Evolutionary conservation across 495 filamentous ascomycete genomes (phyloP).

Genomic region (Trichoderma virens): DNA sequence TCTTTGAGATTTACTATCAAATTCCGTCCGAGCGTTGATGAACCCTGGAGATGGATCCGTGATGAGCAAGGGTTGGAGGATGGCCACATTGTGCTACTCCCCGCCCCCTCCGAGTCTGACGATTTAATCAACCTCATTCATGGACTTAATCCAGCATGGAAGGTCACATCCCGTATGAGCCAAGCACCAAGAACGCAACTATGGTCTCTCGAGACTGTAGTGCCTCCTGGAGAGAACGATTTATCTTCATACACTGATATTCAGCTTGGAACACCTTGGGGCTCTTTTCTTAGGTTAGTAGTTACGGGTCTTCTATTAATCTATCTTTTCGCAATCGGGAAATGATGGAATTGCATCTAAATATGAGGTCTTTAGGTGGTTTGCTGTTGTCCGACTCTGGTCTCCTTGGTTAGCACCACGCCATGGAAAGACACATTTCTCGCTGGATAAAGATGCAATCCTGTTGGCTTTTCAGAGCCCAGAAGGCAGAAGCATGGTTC

Average conservation of each 20-base stretch:
- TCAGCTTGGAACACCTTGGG: constrained; percentile 57
- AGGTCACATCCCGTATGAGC: constrained; percentile 47
- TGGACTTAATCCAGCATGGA: constrained; percentile 48
- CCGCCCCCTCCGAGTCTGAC: constrained; percentile 20
- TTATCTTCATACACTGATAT: constrained; percentile 47
- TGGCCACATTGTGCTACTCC: constrained; percentile 52
- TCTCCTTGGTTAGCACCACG: constrained; percentile 80
- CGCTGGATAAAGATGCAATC: constrained; percentile 67
- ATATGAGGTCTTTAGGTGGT: constrained; percentile 48
- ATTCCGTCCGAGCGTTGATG: constrained; percentile 47
- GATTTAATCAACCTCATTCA: constrained; percentile 55
- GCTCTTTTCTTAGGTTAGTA: constrained; percentile 34
- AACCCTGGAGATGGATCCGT: constrained; percentile 70
- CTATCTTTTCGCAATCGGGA: neutral
- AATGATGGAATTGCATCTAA: constrained; percentile 8
- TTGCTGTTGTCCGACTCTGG: constrained; percentile 72
- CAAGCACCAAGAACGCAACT: constrained; percentile 64
- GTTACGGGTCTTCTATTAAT: neutral
- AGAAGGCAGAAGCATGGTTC: constrained; percentile 70
- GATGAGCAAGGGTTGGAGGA: constrained; percentile 52
- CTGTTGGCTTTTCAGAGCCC: constrained; percentile 70
- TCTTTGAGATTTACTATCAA: constrained; percentile 66
- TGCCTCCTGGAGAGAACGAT: constrained; percentile 45
- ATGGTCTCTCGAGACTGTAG: constrained; percentile 57
- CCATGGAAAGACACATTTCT: constrained; percentile 63